Base-by-base conservation (phyloP, 208 protist genomes). In the Trypanosoma melophagium region DNA sequence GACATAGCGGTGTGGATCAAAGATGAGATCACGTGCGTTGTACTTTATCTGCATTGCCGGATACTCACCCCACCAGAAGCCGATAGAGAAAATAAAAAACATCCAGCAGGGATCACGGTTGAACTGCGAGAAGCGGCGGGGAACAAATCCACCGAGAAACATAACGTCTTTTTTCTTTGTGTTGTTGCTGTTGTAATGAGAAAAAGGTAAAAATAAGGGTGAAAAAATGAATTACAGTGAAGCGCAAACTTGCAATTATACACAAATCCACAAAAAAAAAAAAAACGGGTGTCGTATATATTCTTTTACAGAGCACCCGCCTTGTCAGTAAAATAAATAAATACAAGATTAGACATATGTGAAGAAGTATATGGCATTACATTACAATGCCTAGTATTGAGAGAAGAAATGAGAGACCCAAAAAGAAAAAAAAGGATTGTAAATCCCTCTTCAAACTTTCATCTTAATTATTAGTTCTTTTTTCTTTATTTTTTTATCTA, bases 141-240 rank as follows among this genome's bases (percentile, higher is more conserved):
- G 89, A 71, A 95, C 84, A 70, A 95, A 91, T 38, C 89, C 86
- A 71, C 89, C 89, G 55, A 95, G 80, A 69, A 95, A 83, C 86
- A 94, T 94, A 5, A 21, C 31, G 28, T 35, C 28, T 5, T 35
- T 35, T 35, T 35, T 35, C 5, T 1, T 35, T 7, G 3, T 35
- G 28, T 35, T 35, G 28, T 35, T 35, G 28, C 5, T 35, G 5
- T 35, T 35, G 3, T 35, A 35, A 21, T 35, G 7, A 25, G n/a
- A 22, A 31, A 55, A 7, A 55, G 7, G n/a, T 1, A 55, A 55
- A 9, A 55, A 55, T 24, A 22, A 55, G 4, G 24, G 8, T 21
- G 24, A 55, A 55, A 21, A 47, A 55, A 24, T 35, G 5, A 24
- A 55, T 55, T 12, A 55, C 19, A 55, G n/a, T 55, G 50, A 12